These are phyloP conservation scores for Termitomyces sp. DNA, from an alignment of 768 basidiomycete genomes.

Conservation along the genomic window DNA sequence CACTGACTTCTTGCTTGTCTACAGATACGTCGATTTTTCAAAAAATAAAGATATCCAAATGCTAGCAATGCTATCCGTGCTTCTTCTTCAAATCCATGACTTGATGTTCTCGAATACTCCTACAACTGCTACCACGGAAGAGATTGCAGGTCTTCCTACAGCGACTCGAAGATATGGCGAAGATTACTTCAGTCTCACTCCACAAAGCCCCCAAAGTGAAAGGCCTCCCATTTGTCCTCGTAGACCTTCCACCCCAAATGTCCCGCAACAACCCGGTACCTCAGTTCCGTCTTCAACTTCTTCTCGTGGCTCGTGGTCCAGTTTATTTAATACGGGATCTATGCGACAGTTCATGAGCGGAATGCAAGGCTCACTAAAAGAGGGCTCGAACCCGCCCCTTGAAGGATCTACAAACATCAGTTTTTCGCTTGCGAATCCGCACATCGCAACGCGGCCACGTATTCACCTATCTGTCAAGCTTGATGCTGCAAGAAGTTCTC, in stretches of 20 bases:
- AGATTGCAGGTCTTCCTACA: background rate
- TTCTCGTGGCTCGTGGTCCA: conserved; percentile 79
- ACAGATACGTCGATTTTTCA: conserved; percentile 34
- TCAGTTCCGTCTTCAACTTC: conserved; percentile 50
- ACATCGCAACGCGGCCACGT: background rate
- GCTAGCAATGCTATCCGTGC: conserved; percentile 68
- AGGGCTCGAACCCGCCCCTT: conserved; percentile 37
- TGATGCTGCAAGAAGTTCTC: background rate
- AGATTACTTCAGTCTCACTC: conserved; percentile 59
- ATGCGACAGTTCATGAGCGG: conserved; percentile 68
- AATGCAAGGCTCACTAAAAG: conserved; percentile 45
- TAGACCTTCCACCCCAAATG: conserved; percentile 34
- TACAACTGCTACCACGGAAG: conserved; percentile 6
- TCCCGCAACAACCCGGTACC: conserved; percentile 24
- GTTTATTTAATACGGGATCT: conserved; percentile 60
- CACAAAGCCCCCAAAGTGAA: conserved; percentile 25
- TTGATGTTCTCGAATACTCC: conserved; percentile 14
- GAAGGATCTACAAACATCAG: conserved; percentile 34
- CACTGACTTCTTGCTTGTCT: background rate
- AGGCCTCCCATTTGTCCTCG: conserved; percentile 48
- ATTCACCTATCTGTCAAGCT: background rate
- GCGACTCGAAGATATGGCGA: conserved; percentile 17
- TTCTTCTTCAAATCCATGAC: conserved; percentile 52
- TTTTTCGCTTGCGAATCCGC: conserved; percentile 14
- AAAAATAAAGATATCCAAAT: conserved; percentile 68